Evolutionary conservation across 2,329 filamentous ascomycete genomes (phyloP), one percentile per base, ranked within the genome.

Genomic region (Hortaea sp.): DNA sequence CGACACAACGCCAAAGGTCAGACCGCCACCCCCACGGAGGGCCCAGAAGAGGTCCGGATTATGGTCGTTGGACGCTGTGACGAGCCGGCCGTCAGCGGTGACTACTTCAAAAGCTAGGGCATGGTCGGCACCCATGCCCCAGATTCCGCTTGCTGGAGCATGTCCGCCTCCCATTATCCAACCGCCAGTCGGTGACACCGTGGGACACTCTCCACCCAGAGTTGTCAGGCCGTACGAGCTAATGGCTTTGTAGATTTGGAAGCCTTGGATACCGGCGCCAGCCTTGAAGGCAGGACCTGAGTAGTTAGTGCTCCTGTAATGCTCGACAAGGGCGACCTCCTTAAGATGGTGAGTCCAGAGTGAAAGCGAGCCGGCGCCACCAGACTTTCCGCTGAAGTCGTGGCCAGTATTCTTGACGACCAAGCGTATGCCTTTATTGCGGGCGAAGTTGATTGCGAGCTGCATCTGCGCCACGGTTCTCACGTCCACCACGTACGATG

Each of bases 21-120:
- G 76, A 12, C 71, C 71, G 11, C 78, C 77, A 29, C 58, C 58
- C 6, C 77, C 78, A 46, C 73, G 72, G 4, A 80, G 66, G 0
- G 72, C 75, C 51, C 65, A 66, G 60, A 66, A 79, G 5, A 81
- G 64, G 46, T 79, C 75, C 0, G 67, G 48, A 49, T 79, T 62
- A 6, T 63, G 56, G 0, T 55, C 55, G 4, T 57, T 53, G 11
- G 67, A 72, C 2, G 70, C 75, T 3, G 67, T 70, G 35, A 75
- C 61, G 39, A 78, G 66, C 5, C 62, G 57, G 6, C 74, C 72
- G 49, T 72, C 67, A 11, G 72, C 69, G 1, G 78, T 65, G 3
- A 81, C 76, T 34, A 80, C 64, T 35, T 12, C n/a, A 10, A 12
- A 9, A 9, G 9, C 9, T 2, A 35, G 32, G 78, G 45, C 50